Conservation (phyloP, 1,284 basidiomycete genomes). For the Austroboletus rostrupii region DNA sequence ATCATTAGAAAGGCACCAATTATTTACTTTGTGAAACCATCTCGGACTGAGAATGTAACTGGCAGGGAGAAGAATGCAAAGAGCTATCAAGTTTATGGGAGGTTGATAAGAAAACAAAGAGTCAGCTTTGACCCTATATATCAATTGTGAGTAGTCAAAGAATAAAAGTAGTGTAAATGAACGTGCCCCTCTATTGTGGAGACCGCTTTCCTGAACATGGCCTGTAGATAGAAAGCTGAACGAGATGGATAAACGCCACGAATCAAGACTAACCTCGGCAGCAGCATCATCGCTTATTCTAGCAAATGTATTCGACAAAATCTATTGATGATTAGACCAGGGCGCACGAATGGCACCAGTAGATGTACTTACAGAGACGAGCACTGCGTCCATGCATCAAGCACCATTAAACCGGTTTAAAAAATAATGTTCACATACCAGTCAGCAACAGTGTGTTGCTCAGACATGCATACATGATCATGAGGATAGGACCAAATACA, state of each 20-base stretch:
- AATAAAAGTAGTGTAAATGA: slow-evolving; percentile 3
- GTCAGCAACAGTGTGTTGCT: slow-evolving; percentile 85
- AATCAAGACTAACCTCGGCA: slow-evolving; percentile 63
- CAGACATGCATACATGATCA: slow-evolving; percentile 83
- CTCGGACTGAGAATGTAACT: slow-evolving; percentile 73
- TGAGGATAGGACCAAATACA: slow-evolving; percentile 80
- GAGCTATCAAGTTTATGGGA: slow-evolving; percentile 81
- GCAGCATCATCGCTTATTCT: slow-evolving; percentile 88
- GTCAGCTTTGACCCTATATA: slow-evolving; percentile 74
- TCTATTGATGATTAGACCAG: slow-evolving; percentile 45
- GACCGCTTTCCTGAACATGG: slow-evolving; percentile 90
- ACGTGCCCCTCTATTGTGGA: slow-evolving; percentile 86
- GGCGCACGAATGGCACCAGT: neutral
- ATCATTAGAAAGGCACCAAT: neutral
- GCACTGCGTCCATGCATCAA: slow-evolving; percentile 41
- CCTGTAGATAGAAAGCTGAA: slow-evolving; percentile 40
- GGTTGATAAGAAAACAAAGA: slow-evolving; percentile 92
- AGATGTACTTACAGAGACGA: slow-evolving; percentile 65
- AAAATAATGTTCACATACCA: slow-evolving; percentile 39
- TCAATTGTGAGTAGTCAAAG: slow-evolving; percentile 22
- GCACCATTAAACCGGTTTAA: slow-evolving; percentile 1
- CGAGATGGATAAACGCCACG: neutral
- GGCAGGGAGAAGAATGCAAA: slow-evolving; percentile 79
- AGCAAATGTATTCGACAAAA: slow-evolving; percentile 90
- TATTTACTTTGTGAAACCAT: slow-evolving; percentile 79